phyloP scores from a whole-genome alignment of 2,329 filamentous ascomycete species.

The Botrytis porri region DNA sequence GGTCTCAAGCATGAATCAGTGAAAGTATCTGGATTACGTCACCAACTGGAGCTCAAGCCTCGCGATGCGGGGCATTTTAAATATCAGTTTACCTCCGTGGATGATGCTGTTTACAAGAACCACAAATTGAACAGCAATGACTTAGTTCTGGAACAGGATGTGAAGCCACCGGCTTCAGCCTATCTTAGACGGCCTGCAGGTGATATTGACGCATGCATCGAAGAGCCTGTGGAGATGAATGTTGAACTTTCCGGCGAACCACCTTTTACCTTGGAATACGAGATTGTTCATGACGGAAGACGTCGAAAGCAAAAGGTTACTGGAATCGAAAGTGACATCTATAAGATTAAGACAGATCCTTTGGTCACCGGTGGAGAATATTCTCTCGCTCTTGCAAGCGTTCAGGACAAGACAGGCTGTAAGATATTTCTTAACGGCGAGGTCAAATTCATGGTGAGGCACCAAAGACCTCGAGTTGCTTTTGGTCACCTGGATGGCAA shows the following conservation, averaged over 20 bases:
- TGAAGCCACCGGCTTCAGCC: conserved; percentile 88
- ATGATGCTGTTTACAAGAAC: conserved; percentile 75
- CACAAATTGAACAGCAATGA: conserved; percentile 59
- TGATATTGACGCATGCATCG: conserved; percentile 71
- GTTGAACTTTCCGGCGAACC: conserved; percentile 76
- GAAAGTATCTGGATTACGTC: conserved; percentile 66
- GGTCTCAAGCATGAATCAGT: conserved; percentile 46
- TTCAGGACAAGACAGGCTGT: conserved; percentile 84
- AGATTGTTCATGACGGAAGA: conserved; percentile 85
- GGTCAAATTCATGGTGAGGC: conserved; percentile 78
- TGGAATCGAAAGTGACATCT: conserved; percentile 59
- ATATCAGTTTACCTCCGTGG: conserved; percentile 79
- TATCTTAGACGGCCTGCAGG: conserved; percentile 57
- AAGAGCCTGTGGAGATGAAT: conserved; percentile 72
- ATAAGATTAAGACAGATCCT: conserved; percentile 71
- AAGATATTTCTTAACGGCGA: conserved; percentile 83
- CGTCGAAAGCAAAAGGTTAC: conserved; percentile 65
- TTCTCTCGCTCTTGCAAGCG: conserved; percentile 76
- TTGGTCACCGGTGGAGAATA: conserved; percentile 86
- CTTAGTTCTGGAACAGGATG: conserved; percentile 75
- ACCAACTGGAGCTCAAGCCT: conserved; percentile 82
- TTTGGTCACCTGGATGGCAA: conserved; percentile 86
- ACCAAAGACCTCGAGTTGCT: conserved; percentile 80
- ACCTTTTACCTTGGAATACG: conserved; percentile 89
- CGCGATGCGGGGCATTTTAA: conserved; percentile 77